phyloP scores from a whole-genome alignment of 257 asterid species.

The Gentiana macrophylla region DNA sequence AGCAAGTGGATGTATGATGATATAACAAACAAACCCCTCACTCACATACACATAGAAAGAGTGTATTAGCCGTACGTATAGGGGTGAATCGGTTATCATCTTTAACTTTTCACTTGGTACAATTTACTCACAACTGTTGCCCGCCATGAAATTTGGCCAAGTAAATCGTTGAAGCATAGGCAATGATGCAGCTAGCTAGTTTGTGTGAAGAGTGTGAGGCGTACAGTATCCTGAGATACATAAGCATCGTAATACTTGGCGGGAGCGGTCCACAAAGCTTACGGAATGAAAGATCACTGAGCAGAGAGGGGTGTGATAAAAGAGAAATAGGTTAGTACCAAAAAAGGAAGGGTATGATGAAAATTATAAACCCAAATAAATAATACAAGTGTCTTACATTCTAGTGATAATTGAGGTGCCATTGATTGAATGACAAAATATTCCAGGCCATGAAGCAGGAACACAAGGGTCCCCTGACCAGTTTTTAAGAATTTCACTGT shows the following conservation, averaged over 20 bases:
- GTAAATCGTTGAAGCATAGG: not conserved
- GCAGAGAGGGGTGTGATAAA: conserved; percentile 1
- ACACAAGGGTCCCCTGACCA: conserved; percentile 72
- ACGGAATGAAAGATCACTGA: conserved; percentile 42
- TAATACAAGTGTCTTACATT: conserved; percentile 32
- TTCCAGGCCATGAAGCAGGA: conserved; percentile 60
- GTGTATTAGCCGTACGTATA: too few species aligned
- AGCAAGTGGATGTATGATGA: not conserved
- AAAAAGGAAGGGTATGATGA: not conserved
- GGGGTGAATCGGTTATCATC: too few species aligned
- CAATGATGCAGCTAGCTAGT: not conserved
- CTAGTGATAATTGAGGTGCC: conserved; percentile 27
- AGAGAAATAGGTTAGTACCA: not conserved
- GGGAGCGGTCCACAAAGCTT: conserved; percentile 46
- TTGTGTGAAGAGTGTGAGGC: conserved; percentile 2
- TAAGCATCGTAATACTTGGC: conserved; percentile 36
- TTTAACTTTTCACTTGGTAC: too few species aligned
- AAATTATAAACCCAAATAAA: not conserved
- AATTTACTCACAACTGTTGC: too few species aligned
- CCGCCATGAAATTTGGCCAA: not conserved
- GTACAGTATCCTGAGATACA: conserved; percentile 50
- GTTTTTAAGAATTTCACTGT: conserved; percentile 28
- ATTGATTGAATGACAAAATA: conserved; percentile 33
- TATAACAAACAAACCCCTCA: not conserved
- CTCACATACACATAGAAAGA: too few species aligned